Percentiles rank a stretch among this genome's conserved stretches.
Evolutionary conservation across 2,329 filamentous ascomycete genomes (phyloP).

Genomic region (Chaetomiaceae sp.): DNA sequence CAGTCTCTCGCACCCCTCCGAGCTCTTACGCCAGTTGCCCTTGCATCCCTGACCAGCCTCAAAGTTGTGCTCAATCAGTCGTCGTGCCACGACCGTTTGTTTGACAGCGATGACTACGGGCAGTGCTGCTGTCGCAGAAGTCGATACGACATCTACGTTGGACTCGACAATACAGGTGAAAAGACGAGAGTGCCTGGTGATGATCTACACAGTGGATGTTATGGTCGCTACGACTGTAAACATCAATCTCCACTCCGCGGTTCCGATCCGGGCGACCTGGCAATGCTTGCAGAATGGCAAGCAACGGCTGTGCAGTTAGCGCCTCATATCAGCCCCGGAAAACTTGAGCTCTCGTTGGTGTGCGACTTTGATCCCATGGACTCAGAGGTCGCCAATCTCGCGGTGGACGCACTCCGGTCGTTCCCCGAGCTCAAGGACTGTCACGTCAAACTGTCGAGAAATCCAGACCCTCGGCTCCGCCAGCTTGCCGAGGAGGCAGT

Average conservation of each 20-base stretch:
- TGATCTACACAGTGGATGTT: too few relatives aligned
- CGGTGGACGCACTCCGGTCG: neutral
- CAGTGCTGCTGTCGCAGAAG: too few relatives aligned
- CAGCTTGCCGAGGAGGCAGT: neutral
- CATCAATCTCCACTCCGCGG: neutral
- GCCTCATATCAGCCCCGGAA: neutral
- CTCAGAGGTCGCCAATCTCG: neutral
- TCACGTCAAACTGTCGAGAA: neutral
- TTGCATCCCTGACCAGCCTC: neutral
- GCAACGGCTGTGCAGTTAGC: neutral
- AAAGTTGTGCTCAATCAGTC: neutral
- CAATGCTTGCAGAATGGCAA: constrained; percentile 2
- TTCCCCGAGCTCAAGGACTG: constrained; percentile 5
- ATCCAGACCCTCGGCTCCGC: neutral
- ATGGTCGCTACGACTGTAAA: neutral
- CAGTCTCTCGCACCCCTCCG: neutral
- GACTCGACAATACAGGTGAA: too few relatives aligned
- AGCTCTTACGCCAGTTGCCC: neutral
- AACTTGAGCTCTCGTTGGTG: constrained; percentile 5
- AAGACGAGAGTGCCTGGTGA: too few relatives aligned
- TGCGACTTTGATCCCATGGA: constrained; percentile 1
- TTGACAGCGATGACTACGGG: too few relatives aligned
- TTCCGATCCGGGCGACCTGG: neutral
- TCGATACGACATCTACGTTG: too few relatives aligned
- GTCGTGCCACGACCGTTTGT: neutral